phyloP scores from a whole-genome alignment of 352 stramenopile species.

The Thalassiosira exigua region DNA sequence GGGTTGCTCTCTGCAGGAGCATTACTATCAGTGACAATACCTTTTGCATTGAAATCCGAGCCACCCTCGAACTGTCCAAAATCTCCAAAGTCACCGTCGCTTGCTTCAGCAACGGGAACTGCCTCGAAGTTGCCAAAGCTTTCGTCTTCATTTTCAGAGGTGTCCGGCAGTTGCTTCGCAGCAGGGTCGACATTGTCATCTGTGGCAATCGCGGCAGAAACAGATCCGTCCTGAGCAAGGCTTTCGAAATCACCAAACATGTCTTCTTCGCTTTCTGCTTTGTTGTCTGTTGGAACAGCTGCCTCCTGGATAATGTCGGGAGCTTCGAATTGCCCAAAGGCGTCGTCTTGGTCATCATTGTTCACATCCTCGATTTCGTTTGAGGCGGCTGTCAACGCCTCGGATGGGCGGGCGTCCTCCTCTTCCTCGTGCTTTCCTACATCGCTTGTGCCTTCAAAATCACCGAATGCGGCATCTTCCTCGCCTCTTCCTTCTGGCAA shows the following conservation, averaged over 20 bases:
- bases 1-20: slow-evolving; percentile 5
- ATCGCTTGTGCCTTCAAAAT: slow-evolving; percentile 20
- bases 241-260: slow-evolving; percentile 24
- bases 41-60: not conserved
- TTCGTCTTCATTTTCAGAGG: not conserved
- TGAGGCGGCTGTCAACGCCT: not conserved
- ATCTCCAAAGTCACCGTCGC: slow-evolving; percentile 16
- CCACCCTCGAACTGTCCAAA: not conserved
- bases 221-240: too few relatives aligned
- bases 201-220: not conserved
- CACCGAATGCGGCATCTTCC: slow-evolving; percentile 24
- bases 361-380: too few relatives aligned
- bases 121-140: slow-evolving; percentile 1
- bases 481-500: slow-evolving; percentile 3
- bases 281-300: not conserved
- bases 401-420: slow-evolving; percentile 14
- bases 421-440: not conserved
- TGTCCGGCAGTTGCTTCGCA: not conserved
- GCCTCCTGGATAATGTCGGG: slow-evolving; percentile 1
- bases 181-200: slow-evolving; percentile 1
- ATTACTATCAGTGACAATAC: not conserved
- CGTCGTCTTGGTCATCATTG: too few relatives aligned
- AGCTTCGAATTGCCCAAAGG: slow-evolving; percentile 17
- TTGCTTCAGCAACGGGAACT: not conserved
- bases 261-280: not conserved